A percentile compares a stretch with the other conserved stretches of the same genome.
These are phyloP conservation scores for Lycium ferocissimum DNA, from an alignment of 257 asterid genomes.

Conservation along the genomic window DNA sequence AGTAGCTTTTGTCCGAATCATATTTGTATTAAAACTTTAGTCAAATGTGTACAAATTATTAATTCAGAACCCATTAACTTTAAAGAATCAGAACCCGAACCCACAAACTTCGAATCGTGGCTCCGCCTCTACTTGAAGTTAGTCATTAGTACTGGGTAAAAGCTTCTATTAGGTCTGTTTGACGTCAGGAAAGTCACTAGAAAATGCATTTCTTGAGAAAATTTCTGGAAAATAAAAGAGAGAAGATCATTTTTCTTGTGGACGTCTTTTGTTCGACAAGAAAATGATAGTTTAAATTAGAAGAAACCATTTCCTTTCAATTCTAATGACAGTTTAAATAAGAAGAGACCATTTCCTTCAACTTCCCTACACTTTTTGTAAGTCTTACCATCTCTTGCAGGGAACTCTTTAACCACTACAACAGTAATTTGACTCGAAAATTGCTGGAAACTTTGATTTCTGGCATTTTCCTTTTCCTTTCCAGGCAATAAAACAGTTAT, in stretches of 20 bases:
- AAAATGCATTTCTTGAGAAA: not conserved
- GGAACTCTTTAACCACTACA: not conserved
- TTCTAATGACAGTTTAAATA: not conserved
- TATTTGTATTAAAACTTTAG: too few relatives aligned
- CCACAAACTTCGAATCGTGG: too few relatives aligned
- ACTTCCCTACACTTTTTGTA: not conserved
- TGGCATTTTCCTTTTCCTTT: conserved; percentile 1
- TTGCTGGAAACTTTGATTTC: not conserved
- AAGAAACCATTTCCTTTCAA: conserved; percentile 16
- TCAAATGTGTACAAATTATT: too few relatives aligned
- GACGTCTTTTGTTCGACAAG: not conserved
- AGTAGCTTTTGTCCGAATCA: too few relatives aligned
- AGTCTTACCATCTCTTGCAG: not conserved
- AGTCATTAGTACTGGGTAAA: not conserved
- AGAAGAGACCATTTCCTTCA: conserved; percentile 21
- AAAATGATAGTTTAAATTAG: not conserved
- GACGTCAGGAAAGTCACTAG: not conserved
- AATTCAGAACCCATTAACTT: too few relatives aligned
- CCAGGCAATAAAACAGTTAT: conserved; percentile 31
- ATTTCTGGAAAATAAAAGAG: not conserved
- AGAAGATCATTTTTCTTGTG: not conserved
- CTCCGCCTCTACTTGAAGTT: not conserved
- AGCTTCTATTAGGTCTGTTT: not conserved
- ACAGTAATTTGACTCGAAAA: not conserved
- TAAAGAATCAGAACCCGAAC: too few relatives aligned